Evolutionary conservation across 768 basidiomycete genomes (phyloP), one percentile per base, ranked within the genome.

Genomic region (Grammothele lineata): DNA sequence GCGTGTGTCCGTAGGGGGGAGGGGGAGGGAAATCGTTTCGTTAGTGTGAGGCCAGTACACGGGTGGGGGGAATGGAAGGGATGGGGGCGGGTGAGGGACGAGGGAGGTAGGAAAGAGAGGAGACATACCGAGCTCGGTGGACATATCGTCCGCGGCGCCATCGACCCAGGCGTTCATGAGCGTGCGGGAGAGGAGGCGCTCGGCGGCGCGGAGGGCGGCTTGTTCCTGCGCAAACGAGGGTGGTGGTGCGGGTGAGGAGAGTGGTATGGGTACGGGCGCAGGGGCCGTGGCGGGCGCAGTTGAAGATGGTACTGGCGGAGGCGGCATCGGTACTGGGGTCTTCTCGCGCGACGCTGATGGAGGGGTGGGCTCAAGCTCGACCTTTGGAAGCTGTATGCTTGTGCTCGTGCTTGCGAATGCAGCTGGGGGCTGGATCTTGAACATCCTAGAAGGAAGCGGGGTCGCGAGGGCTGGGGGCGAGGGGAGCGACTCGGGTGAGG

Each of bases 101-200:
- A 17, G 32, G n/a, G 7, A 40, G 18, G 19, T 3, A 30, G 35
- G 15, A 40, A 30, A 33, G 19, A 33, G 41, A 23, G 12, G 22
- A 8, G 1, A 47, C 65, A 26, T 48, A 73, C 72, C 62, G 52
- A 75, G 63, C 51, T 75, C 74, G 25, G 59, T 60, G 12, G 69
- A 65, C 41, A 75, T 60, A n/a, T n/a, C n/a, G 7, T 72, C 70
- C 1, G 71, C 69, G n/a, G 66, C 63, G 15, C 68, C 65, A 42
- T 74, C 72, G 23, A 70, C 69, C 32, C 69, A 70, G 4, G 74
- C 73, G 37, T 61, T 68, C 47, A 71, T 69, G 11, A 75, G 66
- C 3, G 71, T 71, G 36, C 73, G 71, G 10, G 75, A 71, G 10
- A 75, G 58, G 26, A 76, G 53, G 1, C 62, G 54, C 27, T 63